These are phyloP conservation scores for Tripterygium wilfordii DNA, from an alignment of 177 flowering plant genomes.

Conservation along the genomic window DNA sequence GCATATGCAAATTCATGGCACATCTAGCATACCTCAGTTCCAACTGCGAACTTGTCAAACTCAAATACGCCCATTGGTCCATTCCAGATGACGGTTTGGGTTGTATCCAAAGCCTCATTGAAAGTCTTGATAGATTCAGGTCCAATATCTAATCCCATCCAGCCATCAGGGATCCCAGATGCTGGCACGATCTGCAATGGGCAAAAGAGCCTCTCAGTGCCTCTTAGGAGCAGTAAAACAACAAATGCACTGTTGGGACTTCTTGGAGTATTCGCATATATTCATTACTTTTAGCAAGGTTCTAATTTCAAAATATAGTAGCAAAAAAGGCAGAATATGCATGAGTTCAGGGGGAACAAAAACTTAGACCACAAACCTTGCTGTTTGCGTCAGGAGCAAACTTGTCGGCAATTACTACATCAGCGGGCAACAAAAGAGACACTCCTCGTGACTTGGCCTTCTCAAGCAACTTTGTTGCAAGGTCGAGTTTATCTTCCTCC, in stretches of 20 bases:
- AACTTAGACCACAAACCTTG: slow-evolving; percentile 48
- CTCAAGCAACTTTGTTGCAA: slow-evolving; percentile 67
- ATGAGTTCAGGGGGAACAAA: not conserved
- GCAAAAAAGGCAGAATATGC: not conserved
- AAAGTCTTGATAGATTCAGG: slow-evolving; percentile 76
- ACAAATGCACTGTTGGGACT: not conserved
- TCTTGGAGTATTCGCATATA: too few relatives aligned
- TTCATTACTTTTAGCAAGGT: not conserved
- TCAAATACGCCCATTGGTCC: slow-evolving; percentile 97
- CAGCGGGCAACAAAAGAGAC: slow-evolving; percentile 66
- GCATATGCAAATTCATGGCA: not conserved
- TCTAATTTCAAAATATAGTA: not conserved
- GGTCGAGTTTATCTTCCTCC: slow-evolving; percentile 81
- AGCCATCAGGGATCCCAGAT: slow-evolving; percentile 74
- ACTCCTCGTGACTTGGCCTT: slow-evolving; percentile 89
- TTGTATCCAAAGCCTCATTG: slow-evolving; percentile 59
- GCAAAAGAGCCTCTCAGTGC: slow-evolving; percentile 1
- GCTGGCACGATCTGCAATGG: slow-evolving; percentile 58
- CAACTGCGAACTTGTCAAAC: slow-evolving; percentile 76
- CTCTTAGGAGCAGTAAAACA: not conserved
- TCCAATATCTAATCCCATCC: slow-evolving; percentile 96
- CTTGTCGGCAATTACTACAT: slow-evolving; percentile 83
- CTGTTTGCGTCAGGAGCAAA: slow-evolving; percentile 88
- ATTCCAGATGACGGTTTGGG: slow-evolving; percentile 82
- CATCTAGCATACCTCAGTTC: slow-evolving; percentile 64